Base-by-base conservation (phyloP, 768 basidiomycete genomes). In the Tricholomella constricta region DNA sequence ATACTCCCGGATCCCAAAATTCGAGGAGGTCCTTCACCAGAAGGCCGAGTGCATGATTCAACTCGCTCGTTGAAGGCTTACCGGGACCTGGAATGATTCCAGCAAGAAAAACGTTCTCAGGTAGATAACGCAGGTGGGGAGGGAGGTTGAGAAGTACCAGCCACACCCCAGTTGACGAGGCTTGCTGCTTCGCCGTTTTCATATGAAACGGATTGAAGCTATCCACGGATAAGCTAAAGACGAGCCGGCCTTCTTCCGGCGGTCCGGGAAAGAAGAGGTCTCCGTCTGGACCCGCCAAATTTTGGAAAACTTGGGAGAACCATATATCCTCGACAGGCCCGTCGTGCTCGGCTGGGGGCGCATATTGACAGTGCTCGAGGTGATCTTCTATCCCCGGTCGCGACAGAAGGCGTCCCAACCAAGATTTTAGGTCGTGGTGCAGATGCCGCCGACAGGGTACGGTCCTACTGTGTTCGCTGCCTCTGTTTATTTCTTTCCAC, bases 51-150 rank as follows among this genome's bases (percentile, higher is more conserved):
- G 69, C 66, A 27, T 73, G 68, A 26, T 77, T 75, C 1, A 74
- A 46, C 32, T 77, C 52, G 0, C 63, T 54, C 0, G 58, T 44
- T 0, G 58, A 56, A 0, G 76, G 74, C n/a, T n/a, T n/a, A n/a
- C n/a, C n/a, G n/a, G n/a, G n/a, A n/a, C n/a, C n/a, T n/a, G n/a
- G n/a, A n/a, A n/a, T 75, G 65, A 76, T 49, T 0, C 66, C 73
- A 0, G 64, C 67, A 0, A 75, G 58, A 51, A 67, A 78, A 54
- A 78, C 62, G 54, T 80, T 74, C 22, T 40, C 38, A 40, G 17
- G 38, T 23, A 40, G 38, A 20, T 40, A 40, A 20, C 19, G 17
- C n/a, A 23, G 22, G 17, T 20, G 19, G 3, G 38, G 38, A 20
- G 22, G n/a, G n/a, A n/a, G n/a, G n/a, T n/a, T n/a, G n/a, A n/a